These are phyloP conservation scores for Taphrina wiesneri DNA, from an alignment of 1,139 yeast species.

Conservation along the genomic window DNA sequence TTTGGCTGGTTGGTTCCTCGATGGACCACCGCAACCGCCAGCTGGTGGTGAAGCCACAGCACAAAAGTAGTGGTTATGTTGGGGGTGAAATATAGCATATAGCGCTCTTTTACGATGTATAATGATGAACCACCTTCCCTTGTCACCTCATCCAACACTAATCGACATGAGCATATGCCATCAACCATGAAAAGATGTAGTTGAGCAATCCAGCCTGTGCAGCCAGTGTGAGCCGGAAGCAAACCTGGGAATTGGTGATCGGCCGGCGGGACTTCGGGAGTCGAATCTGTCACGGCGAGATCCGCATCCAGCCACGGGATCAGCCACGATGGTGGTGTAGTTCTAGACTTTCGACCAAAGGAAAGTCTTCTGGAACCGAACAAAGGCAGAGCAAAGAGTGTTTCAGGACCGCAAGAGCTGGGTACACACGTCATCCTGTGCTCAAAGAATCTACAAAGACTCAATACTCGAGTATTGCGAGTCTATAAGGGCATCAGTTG, in stretches of 20 bases:
- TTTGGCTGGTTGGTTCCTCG: constrained; percentile 15
- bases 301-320: background rate
- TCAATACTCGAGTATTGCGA: too few relatives aligned
- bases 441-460: too few relatives aligned
- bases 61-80: constrained; percentile 6
- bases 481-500: too few relatives aligned
- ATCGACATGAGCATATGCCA: too few relatives aligned
- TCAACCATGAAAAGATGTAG: too few relatives aligned
- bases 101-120: background rate
- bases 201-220: too few relatives aligned
- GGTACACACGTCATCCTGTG: background rate
- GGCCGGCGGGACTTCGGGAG: too few relatives aligned
- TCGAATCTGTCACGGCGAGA: background rate
- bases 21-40: constrained; percentile 15
- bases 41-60: background rate
- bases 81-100: background rate
- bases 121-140: background rate
- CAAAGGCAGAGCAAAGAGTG: background rate
- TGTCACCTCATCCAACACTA: too few relatives aligned
- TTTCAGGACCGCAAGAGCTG: background rate
- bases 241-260: too few relatives aligned
- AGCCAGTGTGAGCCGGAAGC: background rate
- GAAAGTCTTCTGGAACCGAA: background rate
- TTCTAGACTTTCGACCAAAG: background rate
- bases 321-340: background rate